A percentile compares a stretch with the other conserved stretches of the same genome.
Conservation (phyloP, 2,329 filamentous ascomycete species). For the Parastagonospora avenae region DNA sequence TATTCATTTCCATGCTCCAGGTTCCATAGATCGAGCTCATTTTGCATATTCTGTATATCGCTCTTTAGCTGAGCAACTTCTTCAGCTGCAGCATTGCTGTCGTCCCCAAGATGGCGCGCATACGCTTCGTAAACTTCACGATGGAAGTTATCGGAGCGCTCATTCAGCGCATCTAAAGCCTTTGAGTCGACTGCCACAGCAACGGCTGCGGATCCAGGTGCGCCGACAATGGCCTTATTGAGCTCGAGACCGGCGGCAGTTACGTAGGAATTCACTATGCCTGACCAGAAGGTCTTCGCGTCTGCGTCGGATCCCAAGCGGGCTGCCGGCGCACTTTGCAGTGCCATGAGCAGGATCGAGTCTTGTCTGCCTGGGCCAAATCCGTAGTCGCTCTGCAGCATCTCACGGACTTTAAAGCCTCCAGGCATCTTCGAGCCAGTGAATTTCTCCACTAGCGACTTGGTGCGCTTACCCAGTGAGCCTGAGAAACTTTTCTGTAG, state of each 20-base stretch:
- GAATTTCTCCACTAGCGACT: slow-evolving; percentile 14
- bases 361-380: slow-evolving; percentile 16
- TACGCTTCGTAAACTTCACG: slow-evolving; percentile 15
- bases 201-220: slow-evolving; percentile 6
- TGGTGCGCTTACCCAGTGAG: slow-evolving; percentile 36
- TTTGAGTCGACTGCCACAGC: slow-evolving; percentile 14
- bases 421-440: slow-evolving; percentile 16
- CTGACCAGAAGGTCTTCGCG: slow-evolving; percentile 14
- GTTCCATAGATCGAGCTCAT: slow-evolving; percentile 21
- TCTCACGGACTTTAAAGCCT: slow-evolving; percentile 14
- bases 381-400: slow-evolving; percentile 12
- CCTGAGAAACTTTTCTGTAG: slow-evolving; percentile 39
- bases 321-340: slow-evolving; percentile 10
- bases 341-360: slow-evolving; percentile 11
- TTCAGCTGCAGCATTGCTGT: slow-evolving; percentile 8
- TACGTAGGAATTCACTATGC: slow-evolving; percentile 9
- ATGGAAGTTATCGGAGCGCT: slow-evolving; percentile 15
- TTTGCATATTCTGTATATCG: slow-evolving; percentile 15
- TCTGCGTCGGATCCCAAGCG: slow-evolving; percentile 12
- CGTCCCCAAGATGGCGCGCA: slow-evolving; percentile 14
- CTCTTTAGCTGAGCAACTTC: slow-evolving; percentile 12
- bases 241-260: slow-evolving; percentile 11
- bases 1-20: slow-evolving; percentile 20
- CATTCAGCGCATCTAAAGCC: slow-evolving; percentile 13
- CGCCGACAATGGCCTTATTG: slow-evolving; percentile 4